Evolutionary conservation across 2,329 filamentous ascomycete genomes (phyloP).

Genomic region (Diaporthe batatas): DNA sequence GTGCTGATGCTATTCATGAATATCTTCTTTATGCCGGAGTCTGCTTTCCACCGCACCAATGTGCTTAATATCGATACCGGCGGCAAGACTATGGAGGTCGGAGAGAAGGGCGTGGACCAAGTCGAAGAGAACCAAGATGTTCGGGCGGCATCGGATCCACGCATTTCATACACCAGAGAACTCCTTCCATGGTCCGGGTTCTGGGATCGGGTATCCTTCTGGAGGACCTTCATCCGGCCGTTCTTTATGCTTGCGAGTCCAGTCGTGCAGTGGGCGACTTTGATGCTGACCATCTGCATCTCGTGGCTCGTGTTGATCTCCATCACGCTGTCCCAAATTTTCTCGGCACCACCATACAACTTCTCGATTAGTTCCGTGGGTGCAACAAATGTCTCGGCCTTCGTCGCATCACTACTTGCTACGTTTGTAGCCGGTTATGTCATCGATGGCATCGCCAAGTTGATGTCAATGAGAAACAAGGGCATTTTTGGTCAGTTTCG

Average conservation of each 20-base stretch:
- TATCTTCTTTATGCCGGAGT: conserved; percentile 59
- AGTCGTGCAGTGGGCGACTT: conserved; percentile 54
- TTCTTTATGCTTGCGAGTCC: conserved; percentile 53
- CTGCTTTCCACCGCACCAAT: conserved; percentile 51
- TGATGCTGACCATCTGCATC: conserved; percentile 55
- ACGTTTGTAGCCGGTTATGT: conserved; percentile 51
- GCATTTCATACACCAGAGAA: background rate
- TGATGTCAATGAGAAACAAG: conserved; percentile 52
- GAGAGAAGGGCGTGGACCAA: conserved; percentile 44
- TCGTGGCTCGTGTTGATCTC: conserved; percentile 49
- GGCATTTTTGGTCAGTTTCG: conserved; percentile 50
- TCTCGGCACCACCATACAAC: conserved; percentile 53
- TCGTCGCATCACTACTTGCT: conserved; percentile 51
- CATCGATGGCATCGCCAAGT: conserved; percentile 52
- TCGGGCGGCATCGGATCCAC: background rate
- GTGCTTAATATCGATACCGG: conserved; percentile 51
- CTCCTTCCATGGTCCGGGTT: background rate
- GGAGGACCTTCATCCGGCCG: conserved; percentile 53
- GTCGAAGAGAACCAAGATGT: background rate
- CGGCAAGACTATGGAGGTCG: conserved; percentile 39
- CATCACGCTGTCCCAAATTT: conserved; percentile 53
- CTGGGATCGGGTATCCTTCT: conserved; percentile 47
- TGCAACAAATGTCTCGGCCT: conserved; percentile 51
- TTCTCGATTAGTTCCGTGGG: conserved; percentile 53
- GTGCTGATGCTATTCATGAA: conserved; percentile 53